These are phyloP conservation scores for Akebia trifoliata DNA, from an alignment of 164 flowering plant species.

Conservation along the genomic window DNA sequence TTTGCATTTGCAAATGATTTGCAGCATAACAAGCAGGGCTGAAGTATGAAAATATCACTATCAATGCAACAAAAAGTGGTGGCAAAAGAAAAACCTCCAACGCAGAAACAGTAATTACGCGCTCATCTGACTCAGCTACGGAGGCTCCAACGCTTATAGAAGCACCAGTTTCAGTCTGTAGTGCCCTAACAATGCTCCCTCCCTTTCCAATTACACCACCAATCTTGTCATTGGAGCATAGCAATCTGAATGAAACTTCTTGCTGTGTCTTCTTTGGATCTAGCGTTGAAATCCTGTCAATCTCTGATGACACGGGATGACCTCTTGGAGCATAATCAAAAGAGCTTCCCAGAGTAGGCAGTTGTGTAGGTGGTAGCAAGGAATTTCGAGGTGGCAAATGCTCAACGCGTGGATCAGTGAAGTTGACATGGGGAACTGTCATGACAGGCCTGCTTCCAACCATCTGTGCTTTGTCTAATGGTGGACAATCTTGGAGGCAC, in stretches of 20 bases:
- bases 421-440: too few species aligned
- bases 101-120: constrained; percentile 62
- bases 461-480: constrained; percentile 28
- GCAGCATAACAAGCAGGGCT: too few species aligned
- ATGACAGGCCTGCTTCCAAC: constrained; percentile 24
- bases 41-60: too few species aligned
- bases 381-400: too few species aligned
- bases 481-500: constrained; percentile 50
- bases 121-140: constrained; percentile 54
- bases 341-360: constrained; percentile 26
- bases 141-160: constrained; percentile 45
- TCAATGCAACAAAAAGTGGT: too few species aligned
- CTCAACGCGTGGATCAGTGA: constrained; percentile 31
- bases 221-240: constrained; percentile 55
- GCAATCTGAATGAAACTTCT: constrained; percentile 56
- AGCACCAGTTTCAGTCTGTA: constrained; percentile 75
- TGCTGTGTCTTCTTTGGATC: constrained; percentile 27
- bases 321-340: constrained; percentile 30
- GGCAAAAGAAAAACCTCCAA: constrained; percentile 49
- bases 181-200: constrained; percentile 52
- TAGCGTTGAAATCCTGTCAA: constrained; percentile 20
- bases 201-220: constrained; percentile 85
- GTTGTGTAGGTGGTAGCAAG: too few species aligned
- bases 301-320: constrained; percentile 25
- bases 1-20: too few species aligned